Conservation (phyloP, 2,329 filamentous ascomycete genomes). For the Ophiobolus disseminans region DNA sequence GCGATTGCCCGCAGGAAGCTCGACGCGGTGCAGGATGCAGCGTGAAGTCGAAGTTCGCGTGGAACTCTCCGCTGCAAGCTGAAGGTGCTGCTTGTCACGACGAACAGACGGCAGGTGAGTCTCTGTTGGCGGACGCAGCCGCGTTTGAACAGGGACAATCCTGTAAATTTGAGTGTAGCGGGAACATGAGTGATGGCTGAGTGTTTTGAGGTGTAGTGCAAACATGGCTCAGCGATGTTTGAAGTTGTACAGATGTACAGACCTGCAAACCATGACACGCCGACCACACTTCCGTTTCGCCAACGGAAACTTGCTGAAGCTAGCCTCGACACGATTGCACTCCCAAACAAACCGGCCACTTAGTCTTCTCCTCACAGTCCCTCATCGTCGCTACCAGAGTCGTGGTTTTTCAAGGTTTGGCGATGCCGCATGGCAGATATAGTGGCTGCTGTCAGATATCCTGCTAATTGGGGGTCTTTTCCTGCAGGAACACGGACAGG, state of each 20-base stretch:
- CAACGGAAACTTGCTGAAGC: background rate
- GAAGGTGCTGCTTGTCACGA: slow-evolving; percentile 3
- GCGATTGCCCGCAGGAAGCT: slow-evolving; percentile 8
- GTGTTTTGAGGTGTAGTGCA: slow-evolving; percentile 15
- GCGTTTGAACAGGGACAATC: background rate
- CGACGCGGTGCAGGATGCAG: background rate
- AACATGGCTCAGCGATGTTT: slow-evolving; percentile 18
- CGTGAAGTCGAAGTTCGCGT: background rate
- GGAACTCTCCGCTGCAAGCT: background rate
- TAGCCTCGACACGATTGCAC: background rate
- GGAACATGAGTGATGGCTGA: background rate
- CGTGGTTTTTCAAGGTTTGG: slow-evolving; percentile 3
- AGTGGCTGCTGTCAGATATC: slow-evolving; percentile 19
- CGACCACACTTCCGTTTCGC: background rate
- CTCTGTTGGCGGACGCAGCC: slow-evolving; percentile 1
- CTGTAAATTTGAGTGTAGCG: background rate
- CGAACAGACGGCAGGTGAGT: background rate
- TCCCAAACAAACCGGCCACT: background rate
- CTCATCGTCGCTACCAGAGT: background rate
- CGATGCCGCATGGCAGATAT: slow-evolving; percentile 20
- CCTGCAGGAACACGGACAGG: slow-evolving; percentile 21
- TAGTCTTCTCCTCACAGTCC: background rate
- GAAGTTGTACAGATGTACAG: slow-evolving; percentile 5
- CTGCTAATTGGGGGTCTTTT: slow-evolving; percentile 22
- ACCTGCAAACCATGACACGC: background rate